These are phyloP conservation scores for Phytophthora brassicae DNA, from an alignment of 352 stramenopile genomes.

Conservation along the genomic window DNA sequence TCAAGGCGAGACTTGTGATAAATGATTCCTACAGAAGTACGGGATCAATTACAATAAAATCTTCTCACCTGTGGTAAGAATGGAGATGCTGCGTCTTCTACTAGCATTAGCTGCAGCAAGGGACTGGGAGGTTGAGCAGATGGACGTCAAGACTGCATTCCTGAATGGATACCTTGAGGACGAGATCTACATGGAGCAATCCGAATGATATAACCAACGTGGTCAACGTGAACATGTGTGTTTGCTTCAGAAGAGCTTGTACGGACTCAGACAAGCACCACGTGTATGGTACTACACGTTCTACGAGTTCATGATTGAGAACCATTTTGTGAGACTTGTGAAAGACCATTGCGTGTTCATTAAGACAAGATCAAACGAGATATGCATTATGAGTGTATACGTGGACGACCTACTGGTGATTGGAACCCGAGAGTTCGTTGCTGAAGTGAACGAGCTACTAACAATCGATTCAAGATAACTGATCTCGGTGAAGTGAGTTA, in stretches of 20 bases:
- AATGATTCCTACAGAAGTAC: too few relatives aligned
- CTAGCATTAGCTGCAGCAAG: too few relatives aligned
- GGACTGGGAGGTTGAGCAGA: constrained; percentile 4
- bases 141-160: constrained; percentile 34
- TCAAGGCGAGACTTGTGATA: not conserved
- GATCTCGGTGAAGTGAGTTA: constrained; percentile 9
- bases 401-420: constrained; percentile 21
- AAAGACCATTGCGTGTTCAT: too few relatives aligned
- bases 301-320: not conserved
- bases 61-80: too few relatives aligned
- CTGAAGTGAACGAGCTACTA: not conserved
- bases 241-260: constrained; percentile 19
- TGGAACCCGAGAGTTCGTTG: not conserved
- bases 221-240: not conserved
- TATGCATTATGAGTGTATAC: constrained; percentile 13
- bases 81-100: too few relatives aligned
- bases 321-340: too few relatives aligned
- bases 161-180: constrained; percentile 19
- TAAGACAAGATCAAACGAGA: too few relatives aligned
- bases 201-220: not conserved
- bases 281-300: constrained; percentile 7
- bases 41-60: too few relatives aligned
- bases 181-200: constrained; percentile 28
- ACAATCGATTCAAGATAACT: constrained; percentile 19
- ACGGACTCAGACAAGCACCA: constrained; percentile 18